phyloP scores from a whole-genome alignment of 495 filamentous ascomycete species.

The Hypoxylon trugodes region DNA sequence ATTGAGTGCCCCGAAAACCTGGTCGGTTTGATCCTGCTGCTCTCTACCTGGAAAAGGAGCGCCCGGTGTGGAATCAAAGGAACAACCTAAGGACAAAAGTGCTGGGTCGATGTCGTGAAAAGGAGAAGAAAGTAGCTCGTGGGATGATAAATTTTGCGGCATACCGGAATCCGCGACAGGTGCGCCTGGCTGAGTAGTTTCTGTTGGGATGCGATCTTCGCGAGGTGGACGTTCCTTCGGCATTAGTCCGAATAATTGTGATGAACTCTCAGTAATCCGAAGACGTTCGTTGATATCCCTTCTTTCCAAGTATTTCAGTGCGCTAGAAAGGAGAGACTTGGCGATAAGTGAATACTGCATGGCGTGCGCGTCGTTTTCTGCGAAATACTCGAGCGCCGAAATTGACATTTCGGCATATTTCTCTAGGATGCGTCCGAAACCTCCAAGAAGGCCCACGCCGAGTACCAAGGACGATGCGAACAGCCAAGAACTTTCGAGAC shows the following conservation, averaged over 20 bases:
- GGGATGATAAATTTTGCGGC: not conserved
- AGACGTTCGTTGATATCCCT: constrained; percentile 50
- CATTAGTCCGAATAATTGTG: constrained; percentile 53
- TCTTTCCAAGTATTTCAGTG: constrained; percentile 49
- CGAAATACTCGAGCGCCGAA: constrained; percentile 53
- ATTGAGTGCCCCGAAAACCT: constrained; percentile 53
- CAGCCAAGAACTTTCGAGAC: constrained; percentile 50
- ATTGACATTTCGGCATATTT: constrained; percentile 53
- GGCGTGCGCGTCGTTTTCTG: constrained; percentile 51
- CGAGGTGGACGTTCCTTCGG: constrained; percentile 29
- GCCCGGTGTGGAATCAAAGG: constrained; percentile 21
- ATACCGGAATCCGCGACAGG: not conserved
- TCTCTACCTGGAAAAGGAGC: constrained; percentile 26
- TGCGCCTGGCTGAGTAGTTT: not conserved
- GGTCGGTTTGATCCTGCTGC: constrained; percentile 44
- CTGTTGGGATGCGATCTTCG: not conserved
- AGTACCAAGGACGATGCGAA: constrained; percentile 58
- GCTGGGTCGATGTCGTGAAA: constrained; percentile 42
- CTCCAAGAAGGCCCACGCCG: constrained; percentile 53
- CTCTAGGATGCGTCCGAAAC: constrained; percentile 56
- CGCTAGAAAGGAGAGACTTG: constrained; percentile 52
- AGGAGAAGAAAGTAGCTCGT: constrained; percentile 14
- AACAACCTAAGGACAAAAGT: constrained; percentile 34
- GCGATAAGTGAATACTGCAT: constrained; percentile 57
- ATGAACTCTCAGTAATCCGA: constrained; percentile 52